Evolutionary conservation across 2,329 filamentous ascomycete genomes (phyloP).

Genomic region (Mycosphaerella sp.): DNA sequence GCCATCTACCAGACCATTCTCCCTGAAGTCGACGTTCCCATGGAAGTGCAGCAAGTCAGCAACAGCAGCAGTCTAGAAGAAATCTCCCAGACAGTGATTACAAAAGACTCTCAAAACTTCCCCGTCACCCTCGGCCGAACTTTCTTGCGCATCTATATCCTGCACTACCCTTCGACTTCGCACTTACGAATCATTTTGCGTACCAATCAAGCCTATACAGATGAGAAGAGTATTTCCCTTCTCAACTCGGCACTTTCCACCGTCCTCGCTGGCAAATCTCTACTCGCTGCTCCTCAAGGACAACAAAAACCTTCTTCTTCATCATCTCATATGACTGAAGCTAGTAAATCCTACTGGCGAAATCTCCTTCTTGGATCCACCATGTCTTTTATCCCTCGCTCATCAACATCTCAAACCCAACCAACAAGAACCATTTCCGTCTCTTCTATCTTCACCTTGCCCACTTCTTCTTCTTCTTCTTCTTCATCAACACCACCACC

Average conservation of each 20-base stretch:
- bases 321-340: not conserved
- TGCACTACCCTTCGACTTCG: not conserved
- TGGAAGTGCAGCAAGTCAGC: conserved; percentile 6
- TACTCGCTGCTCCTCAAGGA: not conserved
- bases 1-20: not conserved
- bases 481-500: too few relatives aligned
- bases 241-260: conserved; percentile 2
- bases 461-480: too few relatives aligned
- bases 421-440: not conserved
- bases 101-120: not conserved
- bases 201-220: conserved; percentile 5
- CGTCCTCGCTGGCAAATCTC: not conserved
- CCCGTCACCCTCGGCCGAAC: not conserved
- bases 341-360: conserved; percentile 5
- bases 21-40: conserved; percentile 2
- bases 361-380: conserved; percentile 3
- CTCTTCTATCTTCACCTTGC: not conserved
- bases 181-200: conserved; percentile 5
- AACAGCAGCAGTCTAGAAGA: not conserved
- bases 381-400: conserved; percentile 2
- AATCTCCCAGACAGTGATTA: not conserved
- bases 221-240: not conserved
- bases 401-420: not conserved
- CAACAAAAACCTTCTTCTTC: too few relatives aligned
- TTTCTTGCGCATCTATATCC: conserved; percentile 6